These are phyloP conservation scores for Aristolochia contorta DNA, from an alignment of 164 flowering plant species.

Conservation along the genomic window DNA sequence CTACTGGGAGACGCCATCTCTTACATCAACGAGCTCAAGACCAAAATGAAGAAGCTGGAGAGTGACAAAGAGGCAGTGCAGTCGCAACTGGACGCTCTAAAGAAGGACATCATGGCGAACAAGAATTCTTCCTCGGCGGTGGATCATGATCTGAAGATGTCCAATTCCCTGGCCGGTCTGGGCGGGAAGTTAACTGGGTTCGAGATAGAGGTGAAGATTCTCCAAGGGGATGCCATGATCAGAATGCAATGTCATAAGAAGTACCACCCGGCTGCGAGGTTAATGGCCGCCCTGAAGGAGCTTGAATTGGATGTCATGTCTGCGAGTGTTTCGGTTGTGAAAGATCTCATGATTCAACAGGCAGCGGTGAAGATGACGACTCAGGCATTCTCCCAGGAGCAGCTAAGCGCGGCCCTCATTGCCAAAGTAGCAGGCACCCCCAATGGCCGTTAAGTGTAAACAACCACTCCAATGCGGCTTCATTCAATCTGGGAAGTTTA, in stretches of 20 bases:
- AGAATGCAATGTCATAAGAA: conserved; percentile 54
- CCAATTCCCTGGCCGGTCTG: conserved; percentile 2
- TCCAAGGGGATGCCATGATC: conserved; percentile 82
- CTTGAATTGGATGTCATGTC: conserved; percentile 73
- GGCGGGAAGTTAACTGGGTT: conserved; percentile 23
- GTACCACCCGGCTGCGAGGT: conserved; percentile 87
- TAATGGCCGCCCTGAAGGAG: conserved; percentile 79
- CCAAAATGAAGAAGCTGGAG: conserved; percentile 42
- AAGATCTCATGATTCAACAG: conserved; percentile 90
- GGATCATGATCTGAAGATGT: background rate
- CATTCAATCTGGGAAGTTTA: conserved; percentile 19
- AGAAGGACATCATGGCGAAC: conserved; percentile 33
- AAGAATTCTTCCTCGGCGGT: conserved; percentile 11
- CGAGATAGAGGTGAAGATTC: conserved; percentile 75
- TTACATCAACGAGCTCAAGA: conserved; percentile 65
- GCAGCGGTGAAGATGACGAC: conserved; percentile 74
- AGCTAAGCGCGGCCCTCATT: conserved; percentile 47
- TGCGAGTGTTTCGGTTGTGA: conserved; percentile 89
- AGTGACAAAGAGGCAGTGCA: conserved; percentile 48
- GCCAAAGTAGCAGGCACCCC: conserved; percentile 31
- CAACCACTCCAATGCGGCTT: background rate
- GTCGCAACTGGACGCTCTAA: conserved; percentile 39
- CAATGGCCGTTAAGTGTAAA: background rate
- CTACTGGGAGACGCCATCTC: conserved; percentile 82
- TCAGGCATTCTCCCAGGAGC: conserved; percentile 58